Percentiles rank a stretch among this genome's conserved stretches.
These are phyloP conservation scores for Candida odintsovae DNA, from an alignment of 805 yeast genomes.

Conservation along the genomic window DNA sequence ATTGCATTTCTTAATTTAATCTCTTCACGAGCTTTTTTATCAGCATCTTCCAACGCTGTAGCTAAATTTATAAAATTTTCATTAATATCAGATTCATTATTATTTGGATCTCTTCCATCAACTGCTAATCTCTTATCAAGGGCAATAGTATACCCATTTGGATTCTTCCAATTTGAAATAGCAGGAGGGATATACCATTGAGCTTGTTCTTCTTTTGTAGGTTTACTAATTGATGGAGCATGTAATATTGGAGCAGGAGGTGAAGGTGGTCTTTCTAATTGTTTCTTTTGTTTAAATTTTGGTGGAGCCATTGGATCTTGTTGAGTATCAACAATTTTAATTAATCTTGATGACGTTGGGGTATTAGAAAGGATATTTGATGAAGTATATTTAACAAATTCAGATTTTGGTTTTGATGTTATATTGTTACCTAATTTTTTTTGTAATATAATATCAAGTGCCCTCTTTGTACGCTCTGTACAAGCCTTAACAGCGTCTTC, in stretches of 20 bases:
- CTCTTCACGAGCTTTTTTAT: conserved; percentile 50
- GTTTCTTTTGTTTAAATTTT: conserved; percentile 58
- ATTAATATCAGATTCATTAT: conserved; percentile 36
- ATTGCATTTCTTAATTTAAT: conserved; percentile 44
- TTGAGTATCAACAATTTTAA: conserved; percentile 61
- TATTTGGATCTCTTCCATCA: conserved; percentile 33
- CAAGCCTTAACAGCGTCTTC: conserved; percentile 41
- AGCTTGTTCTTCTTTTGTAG: conserved; percentile 67
- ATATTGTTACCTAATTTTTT: conserved; percentile 28
- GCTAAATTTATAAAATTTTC: conserved; percentile 59
- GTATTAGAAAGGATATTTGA: conserved; percentile 29
- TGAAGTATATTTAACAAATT: conserved; percentile 41
- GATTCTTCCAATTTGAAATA: conserved; percentile 93
- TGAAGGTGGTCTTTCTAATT: conserved; percentile 64
- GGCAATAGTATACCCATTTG: conserved; percentile 80
- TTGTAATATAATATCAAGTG: conserved; percentile 46
- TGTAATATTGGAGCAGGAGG: conserved; percentile 68
- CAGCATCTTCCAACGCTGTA: conserved; percentile 69
- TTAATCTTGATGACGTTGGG: conserved; percentile 34
- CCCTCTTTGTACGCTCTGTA: conserved; percentile 49
- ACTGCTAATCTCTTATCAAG: conserved; percentile 68
- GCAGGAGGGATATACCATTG: conserved; percentile 89
- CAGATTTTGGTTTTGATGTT: conserved; percentile 29
- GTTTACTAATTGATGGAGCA: conserved; percentile 35
- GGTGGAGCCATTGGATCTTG: conserved; percentile 88